A percentile compares a stretch with the other conserved stretches of the same genome.
Evolutionary conservation across 2,329 filamentous ascomycete genomes (phyloP).

Genomic region (Fusarium incarnatum): DNA sequence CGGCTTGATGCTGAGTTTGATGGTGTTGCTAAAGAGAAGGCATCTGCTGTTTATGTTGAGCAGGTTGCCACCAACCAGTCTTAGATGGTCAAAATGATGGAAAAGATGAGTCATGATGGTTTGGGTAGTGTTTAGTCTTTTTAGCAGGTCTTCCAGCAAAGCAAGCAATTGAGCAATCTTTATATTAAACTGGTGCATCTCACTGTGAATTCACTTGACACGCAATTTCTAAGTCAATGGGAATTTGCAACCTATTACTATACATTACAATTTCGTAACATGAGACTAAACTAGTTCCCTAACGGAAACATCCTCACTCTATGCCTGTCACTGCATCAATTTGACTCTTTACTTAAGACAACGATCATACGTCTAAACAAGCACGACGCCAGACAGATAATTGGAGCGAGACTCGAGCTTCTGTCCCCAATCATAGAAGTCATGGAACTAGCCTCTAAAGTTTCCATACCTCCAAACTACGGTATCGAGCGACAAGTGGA

Average conservation of each 20-base stretch:
- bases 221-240: too few relatives aligned
- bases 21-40: constrained; percentile 40
- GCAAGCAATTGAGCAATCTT: background rate
- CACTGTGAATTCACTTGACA: background rate
- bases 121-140: background rate
- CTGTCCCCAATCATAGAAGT: too few relatives aligned
- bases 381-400: too few relatives aligned
- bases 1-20: constrained; percentile 39
- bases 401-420: too few relatives aligned
- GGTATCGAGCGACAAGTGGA: constrained; percentile 38
- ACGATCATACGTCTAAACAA: too few relatives aligned
- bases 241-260: too few relatives aligned
- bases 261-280: too few relatives aligned
- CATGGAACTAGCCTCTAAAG: constrained; percentile 4
- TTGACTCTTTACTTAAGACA: too few relatives aligned
- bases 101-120: background rate
- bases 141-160: background rate
- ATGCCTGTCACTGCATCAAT: too few relatives aligned
- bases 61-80: constrained; percentile 6
- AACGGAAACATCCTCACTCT: fast-evolving
- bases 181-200: background rate
- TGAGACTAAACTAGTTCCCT: too few relatives aligned
- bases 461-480: constrained; percentile 42
- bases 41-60: constrained; percentile 18
- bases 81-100: background rate